A percentile compares a stretch with the other conserved stretches of the same genome.
phyloP scores from a whole-genome alignment of 2,329 filamentous ascomycete species.

The Colletotrichum higginsianum region DNA sequence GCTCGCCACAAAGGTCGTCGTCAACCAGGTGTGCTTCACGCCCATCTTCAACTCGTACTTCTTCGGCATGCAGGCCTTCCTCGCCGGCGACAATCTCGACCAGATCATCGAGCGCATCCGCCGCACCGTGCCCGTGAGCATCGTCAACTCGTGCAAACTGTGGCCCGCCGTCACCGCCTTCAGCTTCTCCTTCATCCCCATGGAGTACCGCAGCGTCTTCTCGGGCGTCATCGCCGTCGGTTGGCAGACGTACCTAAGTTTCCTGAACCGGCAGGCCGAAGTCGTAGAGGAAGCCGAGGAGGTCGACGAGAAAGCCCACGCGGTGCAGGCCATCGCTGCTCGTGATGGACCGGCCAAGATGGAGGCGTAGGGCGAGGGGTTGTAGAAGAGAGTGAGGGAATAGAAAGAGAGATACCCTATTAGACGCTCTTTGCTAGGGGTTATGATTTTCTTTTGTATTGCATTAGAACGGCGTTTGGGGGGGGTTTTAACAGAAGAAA shows the following conservation, averaged over 20 bases:
- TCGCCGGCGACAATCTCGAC: slow-evolving; percentile 75
- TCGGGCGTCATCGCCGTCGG: slow-evolving; percentile 84
- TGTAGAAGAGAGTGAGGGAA: too few species aligned
- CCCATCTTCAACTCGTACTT: slow-evolving; percentile 89
- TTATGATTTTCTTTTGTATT: slow-evolving; percentile 24
- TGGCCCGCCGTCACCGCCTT: slow-evolving; percentile 92
- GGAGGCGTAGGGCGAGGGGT: slow-evolving; percentile 18
- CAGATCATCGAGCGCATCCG: slow-evolving; percentile 80
- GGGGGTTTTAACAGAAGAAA: neutral
- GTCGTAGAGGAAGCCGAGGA: slow-evolving; percentile 49
- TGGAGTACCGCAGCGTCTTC: slow-evolving; percentile 86
- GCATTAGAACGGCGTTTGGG: slow-evolving; percentile 33
- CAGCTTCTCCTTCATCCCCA: slow-evolving; percentile 85
- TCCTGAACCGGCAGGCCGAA: slow-evolving; percentile 82
- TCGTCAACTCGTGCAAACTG: slow-evolving; percentile 85
- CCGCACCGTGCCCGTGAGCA: slow-evolving; percentile 82
- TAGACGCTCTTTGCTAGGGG: slow-evolving; percentile 13
- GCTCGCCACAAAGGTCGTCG: slow-evolving; percentile 80
- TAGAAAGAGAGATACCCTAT: neutral
- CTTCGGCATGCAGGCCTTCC: slow-evolving; percentile 82
- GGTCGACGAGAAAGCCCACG: slow-evolving; percentile 15
- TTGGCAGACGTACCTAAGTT: slow-evolving; percentile 93
- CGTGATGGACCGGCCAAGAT: slow-evolving; percentile 24
- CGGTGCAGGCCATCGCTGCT: slow-evolving; percentile 31
- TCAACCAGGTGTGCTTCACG: slow-evolving; percentile 87